Conservation (phyloP, 257 asterid genomes). For the Lycium ferocissimum region DNA sequence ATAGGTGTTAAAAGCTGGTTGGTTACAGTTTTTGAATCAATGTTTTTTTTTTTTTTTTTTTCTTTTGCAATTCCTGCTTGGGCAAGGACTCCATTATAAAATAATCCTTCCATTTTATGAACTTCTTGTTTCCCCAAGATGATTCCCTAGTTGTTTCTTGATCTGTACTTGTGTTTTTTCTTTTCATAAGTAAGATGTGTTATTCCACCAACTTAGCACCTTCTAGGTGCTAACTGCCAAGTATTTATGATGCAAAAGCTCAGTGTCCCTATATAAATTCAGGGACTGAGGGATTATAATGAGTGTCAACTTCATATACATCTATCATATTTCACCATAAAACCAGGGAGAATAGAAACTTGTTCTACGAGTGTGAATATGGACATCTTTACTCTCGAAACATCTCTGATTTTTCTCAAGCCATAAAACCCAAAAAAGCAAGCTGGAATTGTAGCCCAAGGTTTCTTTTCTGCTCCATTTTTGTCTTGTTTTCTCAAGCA, state of each 20-base stretch:
- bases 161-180: not conserved
- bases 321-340: not conserved
- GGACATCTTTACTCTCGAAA: not conserved
- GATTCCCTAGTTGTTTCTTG: constrained; percentile 4
- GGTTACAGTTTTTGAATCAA: not conserved
- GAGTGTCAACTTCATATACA: not conserved
- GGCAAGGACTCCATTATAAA: constrained; percentile 5
- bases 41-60: not conserved
- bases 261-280: not conserved
- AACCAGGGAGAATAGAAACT: not conserved
- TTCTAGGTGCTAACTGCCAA: not conserved
- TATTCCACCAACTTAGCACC: not conserved
- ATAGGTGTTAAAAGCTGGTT: not conserved
- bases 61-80: not conserved
- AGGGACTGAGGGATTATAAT: not conserved
- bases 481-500: constrained; percentile 14
- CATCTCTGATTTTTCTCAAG: not conserved
- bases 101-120: not conserved
- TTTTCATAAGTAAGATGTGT: constrained; percentile 17
- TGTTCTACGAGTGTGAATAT: constrained; percentile 1
- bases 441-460: not conserved
- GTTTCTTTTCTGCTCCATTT: constrained; percentile 20
- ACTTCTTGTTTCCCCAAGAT: not conserved
- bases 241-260: not conserved
- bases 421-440: not conserved